Evolutionary conservation across 2,329 filamentous ascomycete genomes (phyloP).

Genomic region (Zasmidium cellare): DNA sequence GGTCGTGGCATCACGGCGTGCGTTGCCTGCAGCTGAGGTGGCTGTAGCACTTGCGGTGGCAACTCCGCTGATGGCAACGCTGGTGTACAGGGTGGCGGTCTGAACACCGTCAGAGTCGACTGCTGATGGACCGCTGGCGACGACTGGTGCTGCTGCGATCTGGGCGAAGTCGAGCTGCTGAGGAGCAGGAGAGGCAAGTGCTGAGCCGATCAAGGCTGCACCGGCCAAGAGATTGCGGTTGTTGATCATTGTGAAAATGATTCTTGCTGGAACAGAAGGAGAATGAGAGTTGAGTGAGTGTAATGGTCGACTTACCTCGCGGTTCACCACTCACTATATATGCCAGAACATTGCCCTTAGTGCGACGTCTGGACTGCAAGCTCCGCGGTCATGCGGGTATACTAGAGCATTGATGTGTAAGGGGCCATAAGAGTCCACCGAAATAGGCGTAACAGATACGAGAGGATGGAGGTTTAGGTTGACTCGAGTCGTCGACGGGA

Average conservation of each 20-base stretch:
- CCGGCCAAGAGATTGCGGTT: background rate
- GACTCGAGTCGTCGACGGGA: background rate
- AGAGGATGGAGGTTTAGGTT: background rate
- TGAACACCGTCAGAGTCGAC: slow-evolving; percentile 12
- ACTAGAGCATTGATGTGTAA: background rate
- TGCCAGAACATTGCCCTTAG: background rate
- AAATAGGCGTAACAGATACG: background rate
- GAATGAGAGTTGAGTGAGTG: no score
- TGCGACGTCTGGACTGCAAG: background rate
- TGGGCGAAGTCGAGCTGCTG: slow-evolving; percentile 19
- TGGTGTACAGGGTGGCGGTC: slow-evolving; percentile 22
- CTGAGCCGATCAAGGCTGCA: slow-evolving; percentile 15
- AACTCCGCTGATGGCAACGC: slow-evolving; percentile 19
- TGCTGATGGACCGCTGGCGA: slow-evolving; percentile 18
- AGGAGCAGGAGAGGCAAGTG: slow-evolving; percentile 16
- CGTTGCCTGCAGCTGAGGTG: slow-evolving; percentile 18
- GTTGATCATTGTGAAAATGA: background rate
- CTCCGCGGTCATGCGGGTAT: background rate
- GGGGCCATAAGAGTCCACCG: background rate
- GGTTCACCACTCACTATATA: background rate
- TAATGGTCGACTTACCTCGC: no score
- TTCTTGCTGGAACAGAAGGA: background rate
- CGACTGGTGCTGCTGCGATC: slow-evolving; percentile 21
- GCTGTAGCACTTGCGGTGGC: slow-evolving; percentile 8
- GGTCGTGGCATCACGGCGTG: slow-evolving; percentile 11